Base-by-base conservation (phyloP, 1,284 basidiomycete species). In the Neolentinus lepideus region DNA sequence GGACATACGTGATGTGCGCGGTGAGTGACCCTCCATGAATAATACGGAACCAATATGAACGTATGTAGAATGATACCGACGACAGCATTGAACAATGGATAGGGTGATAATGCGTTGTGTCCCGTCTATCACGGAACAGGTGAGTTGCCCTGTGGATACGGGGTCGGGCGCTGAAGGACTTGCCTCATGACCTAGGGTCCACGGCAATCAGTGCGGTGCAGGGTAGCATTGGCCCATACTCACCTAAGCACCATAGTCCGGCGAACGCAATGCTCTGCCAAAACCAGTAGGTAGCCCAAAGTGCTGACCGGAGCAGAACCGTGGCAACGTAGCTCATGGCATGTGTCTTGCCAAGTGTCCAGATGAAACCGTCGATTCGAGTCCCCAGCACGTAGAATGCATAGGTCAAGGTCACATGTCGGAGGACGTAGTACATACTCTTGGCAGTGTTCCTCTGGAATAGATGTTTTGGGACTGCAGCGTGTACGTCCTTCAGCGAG, bases 361-460 rank as follows among this genome's bases (percentile, higher is more conserved):
- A 50, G 4, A 25, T 11, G 12, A 25, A 50, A 25, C 6, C 21
- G 27, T 67, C 66, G 53, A 68, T 68, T 6, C 52, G 55, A 0
- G 54, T 61, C 1, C 66, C 65, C 46, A 62, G 61, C 12, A 61
- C 26, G 45, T 61, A 64, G 56, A 69, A 63, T 3, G 57, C 51
- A 14, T 58, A 50, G 29, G 59, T 60, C 31, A 69, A 50, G 2
- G 53, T 58, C 19, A 68, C 46, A 55, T 78, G 75, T 29, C 77
- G 70, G 16, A 67, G 60, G 38, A 79, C 65, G 58, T 77, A 79
- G 55, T 67, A 66, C 1, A 71, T 35, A 63, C 71, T 63, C 61
- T 69, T 55, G 52, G 35, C 38, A 57, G 67, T 65, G 67, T 68
- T 64, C 67, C 83, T 83, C 69, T 85, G 75, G 65, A 85, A 84